Percentiles rank a stretch among this genome's conserved stretches.
Conservation (phyloP, 495 filamentous ascomycete species). For the Neurospora sp. region DNA sequence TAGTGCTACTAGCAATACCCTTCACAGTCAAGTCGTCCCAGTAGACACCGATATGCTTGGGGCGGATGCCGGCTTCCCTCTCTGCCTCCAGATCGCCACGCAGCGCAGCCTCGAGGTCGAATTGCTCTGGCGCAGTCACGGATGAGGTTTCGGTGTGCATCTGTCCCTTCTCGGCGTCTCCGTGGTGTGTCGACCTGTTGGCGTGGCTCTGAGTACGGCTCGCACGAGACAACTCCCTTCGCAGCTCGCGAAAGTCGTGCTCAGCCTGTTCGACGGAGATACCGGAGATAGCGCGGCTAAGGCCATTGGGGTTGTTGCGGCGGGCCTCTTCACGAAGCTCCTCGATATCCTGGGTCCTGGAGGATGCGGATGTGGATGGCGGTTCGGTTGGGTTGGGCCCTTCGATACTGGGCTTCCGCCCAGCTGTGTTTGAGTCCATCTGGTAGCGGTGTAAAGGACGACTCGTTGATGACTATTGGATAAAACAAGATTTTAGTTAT, state of each 20-base stretch:
- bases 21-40: constrained; percentile 72
- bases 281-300: constrained; percentile 34
- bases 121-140: constrained; percentile 44
- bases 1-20: constrained; percentile 65
- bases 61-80: constrained; percentile 62
- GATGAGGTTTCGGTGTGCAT: constrained; percentile 42
- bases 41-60: constrained; percentile 69
- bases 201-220: constrained; percentile 26
- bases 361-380: constrained; percentile 28
- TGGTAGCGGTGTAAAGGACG: not conserved
- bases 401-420: not conserved
- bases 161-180: constrained; percentile 31
- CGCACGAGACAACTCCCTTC: constrained; percentile 54
- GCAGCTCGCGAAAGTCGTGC: constrained; percentile 66
- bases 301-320: constrained; percentile 42
- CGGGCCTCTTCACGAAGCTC: constrained; percentile 34
- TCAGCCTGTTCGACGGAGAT: constrained; percentile 66
- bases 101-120: constrained; percentile 61
- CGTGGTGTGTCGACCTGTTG: constrained; percentile 15
- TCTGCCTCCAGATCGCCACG: constrained; percentile 60
- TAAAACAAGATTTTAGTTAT: not conserved
- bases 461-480: not conserved
- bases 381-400: not conserved
- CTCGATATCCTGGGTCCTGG: constrained; percentile 27
- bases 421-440: not conserved